Evolutionary conservation across 2,329 filamentous ascomycete species (phyloP), one percentile per base, ranked within the genome.

Genomic region (Lanzia echinophila): DNA sequence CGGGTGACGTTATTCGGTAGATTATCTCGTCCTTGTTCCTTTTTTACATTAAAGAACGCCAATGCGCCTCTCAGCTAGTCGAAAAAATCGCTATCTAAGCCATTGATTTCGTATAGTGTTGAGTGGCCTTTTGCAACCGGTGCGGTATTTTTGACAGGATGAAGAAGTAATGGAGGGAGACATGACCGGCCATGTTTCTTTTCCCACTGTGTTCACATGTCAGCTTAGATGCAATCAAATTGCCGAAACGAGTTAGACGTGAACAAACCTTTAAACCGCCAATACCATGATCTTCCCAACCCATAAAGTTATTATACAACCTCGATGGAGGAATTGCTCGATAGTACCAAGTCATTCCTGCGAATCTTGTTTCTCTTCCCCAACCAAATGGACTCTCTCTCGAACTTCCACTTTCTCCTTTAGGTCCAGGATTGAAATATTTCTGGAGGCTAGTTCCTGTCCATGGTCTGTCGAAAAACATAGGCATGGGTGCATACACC

Each of bases 381-480:
- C 78, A 81, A 22, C 79, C 79, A 71, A 81, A 81, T 38, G 80
- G 75, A 54, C 77, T 81, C 1, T 62, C 77, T 24, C 74, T 70
- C 17, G 55, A 50, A 46, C 78, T 75, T 49, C 81, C 80, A 36
- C 73, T 75, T 56, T 77, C 75, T 7, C 79, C 79, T 7, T 74
- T 75, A 6, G 74, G 73, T 1, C 81, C 81, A 8, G 78, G 76
- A 57, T 84, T 84, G 69, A 84, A 83, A 75, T 77, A 83, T 57
- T 73, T 75, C 31, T 75, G 74, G 28, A 84, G 67, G 56, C 76
- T 76, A 31, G 72, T 68, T 2, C 77, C 73, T 31, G 72, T 71
- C 86, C 86, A 90, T 47, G 86, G 79, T 57, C 87, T 81, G 69
- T 92, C 87, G 64, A 90, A 88, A 69, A 84, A 91, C 45, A 91